Evolutionary conservation across 352 stramenopile genomes (phyloP).

Genomic region (Peronosclerospora sorghi): DNA sequence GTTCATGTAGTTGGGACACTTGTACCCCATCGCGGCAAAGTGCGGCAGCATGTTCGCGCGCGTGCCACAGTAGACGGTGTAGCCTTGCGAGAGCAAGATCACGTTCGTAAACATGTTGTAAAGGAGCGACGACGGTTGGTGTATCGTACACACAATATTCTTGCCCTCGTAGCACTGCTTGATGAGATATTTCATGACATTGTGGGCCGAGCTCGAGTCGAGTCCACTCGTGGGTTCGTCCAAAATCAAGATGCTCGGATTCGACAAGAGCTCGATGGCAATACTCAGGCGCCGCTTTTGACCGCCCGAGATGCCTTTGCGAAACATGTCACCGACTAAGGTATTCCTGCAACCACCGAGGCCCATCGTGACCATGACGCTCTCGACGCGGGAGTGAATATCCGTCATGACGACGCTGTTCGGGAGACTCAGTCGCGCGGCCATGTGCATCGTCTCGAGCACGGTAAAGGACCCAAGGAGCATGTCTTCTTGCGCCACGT

Average conservation of each 20-base stretch:
- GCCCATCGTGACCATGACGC: slow-evolving; percentile 45
- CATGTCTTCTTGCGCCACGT: slow-evolving; percentile 56
- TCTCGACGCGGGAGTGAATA: slow-evolving; percentile 25
- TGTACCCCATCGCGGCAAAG: slow-evolving; percentile 22
- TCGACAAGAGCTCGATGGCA: slow-evolving; percentile 61
- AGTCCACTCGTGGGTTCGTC: slow-evolving; percentile 64
- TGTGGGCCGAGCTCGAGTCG: slow-evolving; percentile 14
- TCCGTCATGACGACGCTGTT: slow-evolving; percentile 15
- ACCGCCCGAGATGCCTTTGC: slow-evolving; percentile 63
- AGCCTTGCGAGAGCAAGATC: slow-evolving; percentile 45
- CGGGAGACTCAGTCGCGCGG: slow-evolving; percentile 41
- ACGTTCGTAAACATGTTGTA: slow-evolving; percentile 28
- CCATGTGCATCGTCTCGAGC: slow-evolving; percentile 50
- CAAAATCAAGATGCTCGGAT: slow-evolving; percentile 67
- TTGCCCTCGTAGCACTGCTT: slow-evolving; percentile 9
- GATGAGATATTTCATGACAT: slow-evolving; percentile 15
- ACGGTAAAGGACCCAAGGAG: slow-evolving; percentile 58
- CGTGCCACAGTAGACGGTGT: slow-evolving; percentile 68
- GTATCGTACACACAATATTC: slow-evolving; percentile 84
- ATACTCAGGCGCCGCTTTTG: slow-evolving; percentile 72
- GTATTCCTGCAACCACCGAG: slow-evolving; percentile 31
- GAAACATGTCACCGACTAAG: slow-evolving; percentile 64
- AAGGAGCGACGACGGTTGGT: slow-evolving; percentile 67
- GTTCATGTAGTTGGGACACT: slow-evolving; percentile 39
- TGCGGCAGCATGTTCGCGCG: slow-evolving; percentile 29